Evolutionary conservation across 2,329 filamentous ascomycete species (phyloP), one percentile per base, ranked within the genome.

Genomic region (Verticillium dahliae): DNA sequence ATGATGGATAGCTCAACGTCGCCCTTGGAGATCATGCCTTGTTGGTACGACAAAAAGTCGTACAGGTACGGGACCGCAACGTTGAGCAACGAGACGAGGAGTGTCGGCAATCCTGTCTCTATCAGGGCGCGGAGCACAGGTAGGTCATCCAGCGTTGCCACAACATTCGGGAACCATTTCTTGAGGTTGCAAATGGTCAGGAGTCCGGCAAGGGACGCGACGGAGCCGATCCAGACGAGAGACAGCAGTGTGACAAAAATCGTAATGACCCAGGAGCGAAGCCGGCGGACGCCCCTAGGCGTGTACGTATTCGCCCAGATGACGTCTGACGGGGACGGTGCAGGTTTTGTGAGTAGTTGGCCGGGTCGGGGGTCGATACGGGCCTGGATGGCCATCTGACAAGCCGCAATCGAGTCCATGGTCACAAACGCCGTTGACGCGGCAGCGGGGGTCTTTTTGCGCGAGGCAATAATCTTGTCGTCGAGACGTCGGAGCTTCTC

Each of bases 361-460:
- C 93, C 88, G 0, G 96, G 95, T 11, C 90, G 89, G 3, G 95
- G 92, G 70, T 98, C 94, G 60, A 99, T 86, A 11, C 96, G 88
- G 4, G 95, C 93, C 75, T 99, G 95, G 54, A 97, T 91, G 31
- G 93, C 91, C 92, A 98, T 97, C 77, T 99, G 95, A 67, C 86
- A 88, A 37, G 93, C 89, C 14, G 93, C 91, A 58, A 97, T 95
- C 3, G 92, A 95, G 76, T 97, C 91, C 92, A 99, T 96, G 0
- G 95, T 98, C 45, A 99, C 91, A 73, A 99, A 97, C 1, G 96
- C 96, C 63, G 96, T 83, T 57, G 94, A 89, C 1, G 88, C 93
- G 0, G 95, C 82, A 6, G 83, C 78, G 69, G 92, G 98, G 3
- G 90, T 83, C 72, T 91, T 90, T 69, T 86, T 85, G 34, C 95